Evolutionary conservation across 2,329 filamentous ascomycete species (phyloP).

Genomic region (Aspergillus latus): DNA sequence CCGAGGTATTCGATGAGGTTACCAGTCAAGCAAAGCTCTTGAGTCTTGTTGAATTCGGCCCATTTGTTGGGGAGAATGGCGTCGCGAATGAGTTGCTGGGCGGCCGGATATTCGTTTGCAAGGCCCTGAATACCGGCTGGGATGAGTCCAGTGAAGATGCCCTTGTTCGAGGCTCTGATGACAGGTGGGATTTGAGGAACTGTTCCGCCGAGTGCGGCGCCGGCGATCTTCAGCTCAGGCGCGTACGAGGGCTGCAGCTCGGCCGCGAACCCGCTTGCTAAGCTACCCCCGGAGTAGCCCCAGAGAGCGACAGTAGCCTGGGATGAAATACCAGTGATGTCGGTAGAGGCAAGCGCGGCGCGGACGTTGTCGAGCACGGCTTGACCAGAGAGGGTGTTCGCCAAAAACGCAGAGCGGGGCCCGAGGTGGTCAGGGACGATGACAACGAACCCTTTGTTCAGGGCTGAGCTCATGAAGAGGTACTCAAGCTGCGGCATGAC

Average conservation of each 20-base stretch:
- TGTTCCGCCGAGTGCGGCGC: constrained; percentile 52
- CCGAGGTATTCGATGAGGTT: constrained; percentile 20
- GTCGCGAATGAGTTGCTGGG: constrained; percentile 18
- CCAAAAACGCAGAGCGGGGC: constrained; percentile 44
- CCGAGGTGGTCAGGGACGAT: constrained; percentile 51
- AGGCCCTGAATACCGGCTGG: constrained; percentile 32
- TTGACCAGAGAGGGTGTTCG: constrained; percentile 45
- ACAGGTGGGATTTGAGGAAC: constrained; percentile 44
- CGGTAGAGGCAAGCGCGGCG: constrained; percentile 35
- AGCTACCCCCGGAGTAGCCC: constrained; percentile 58
- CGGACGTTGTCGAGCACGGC: constrained; percentile 47
- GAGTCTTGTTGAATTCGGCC: constrained; percentile 23
- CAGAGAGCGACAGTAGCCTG: constrained; percentile 47
- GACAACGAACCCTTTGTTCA: constrained; percentile 50
- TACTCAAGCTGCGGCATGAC: constrained; percentile 37
- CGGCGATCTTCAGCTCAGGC: constrained; percentile 38
- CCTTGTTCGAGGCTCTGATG: constrained; percentile 36
- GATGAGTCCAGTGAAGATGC: constrained; percentile 36
- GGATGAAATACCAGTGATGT: constrained; percentile 32
- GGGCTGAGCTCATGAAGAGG: constrained; percentile 34
- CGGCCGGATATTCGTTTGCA: constrained; percentile 28
- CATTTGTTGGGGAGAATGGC: constrained; percentile 20
- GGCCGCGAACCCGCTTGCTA: constrained; percentile 30
- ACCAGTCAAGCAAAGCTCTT: constrained; percentile 23
- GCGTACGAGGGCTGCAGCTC: constrained; percentile 20